These are phyloP conservation scores for Staphylotrichum tortipilum DNA, from an alignment of 495 filamentous ascomycete genomes.

Conservation along the genomic window DNA sequence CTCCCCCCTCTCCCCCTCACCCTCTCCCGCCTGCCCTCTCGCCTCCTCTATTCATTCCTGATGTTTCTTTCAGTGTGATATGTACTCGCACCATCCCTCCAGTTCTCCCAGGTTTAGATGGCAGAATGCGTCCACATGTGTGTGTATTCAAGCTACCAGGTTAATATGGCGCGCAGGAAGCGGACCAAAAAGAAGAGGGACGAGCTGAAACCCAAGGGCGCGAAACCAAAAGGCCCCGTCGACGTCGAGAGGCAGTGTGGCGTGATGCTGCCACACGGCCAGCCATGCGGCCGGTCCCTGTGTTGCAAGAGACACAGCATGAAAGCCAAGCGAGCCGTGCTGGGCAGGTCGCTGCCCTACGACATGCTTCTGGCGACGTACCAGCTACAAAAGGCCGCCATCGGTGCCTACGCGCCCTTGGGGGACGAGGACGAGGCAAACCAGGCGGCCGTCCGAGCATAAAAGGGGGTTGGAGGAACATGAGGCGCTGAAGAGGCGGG, in stretches of 20 bases:
- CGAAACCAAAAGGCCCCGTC: constrained; percentile 88
- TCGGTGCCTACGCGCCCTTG: constrained; percentile 88
- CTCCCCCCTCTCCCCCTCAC: too few species aligned
- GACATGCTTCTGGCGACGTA: constrained; percentile 89
- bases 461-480: too few species aligned
- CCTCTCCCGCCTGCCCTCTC: too few species aligned
- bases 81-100: too few species aligned
- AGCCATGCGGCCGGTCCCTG: constrained; percentile 80
- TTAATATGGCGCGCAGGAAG: constrained; percentile 63
- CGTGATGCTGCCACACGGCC: constrained; percentile 72
- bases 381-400: constrained; percentile 90
- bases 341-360: constrained; percentile 84
- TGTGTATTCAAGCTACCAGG: too few species aligned
- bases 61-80: too few species aligned
- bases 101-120: too few species aligned
- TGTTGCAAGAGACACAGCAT: constrained; percentile 97
- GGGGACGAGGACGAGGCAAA: constrained; percentile 75
- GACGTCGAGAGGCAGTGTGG: constrained; percentile 98
- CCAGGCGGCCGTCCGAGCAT: constrained; percentile 58
- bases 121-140: too few species aligned
- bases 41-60: too few species aligned
- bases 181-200: constrained; percentile 93
- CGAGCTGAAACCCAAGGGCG: constrained; percentile 78
- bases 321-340: constrained; percentile 88
- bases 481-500: too few species aligned